Percentiles rank a stretch among this genome's conserved stretches.
phyloP scores from a whole-genome alignment of 2,329 filamentous ascomycete species.

The Xylaria digitata region DNA sequence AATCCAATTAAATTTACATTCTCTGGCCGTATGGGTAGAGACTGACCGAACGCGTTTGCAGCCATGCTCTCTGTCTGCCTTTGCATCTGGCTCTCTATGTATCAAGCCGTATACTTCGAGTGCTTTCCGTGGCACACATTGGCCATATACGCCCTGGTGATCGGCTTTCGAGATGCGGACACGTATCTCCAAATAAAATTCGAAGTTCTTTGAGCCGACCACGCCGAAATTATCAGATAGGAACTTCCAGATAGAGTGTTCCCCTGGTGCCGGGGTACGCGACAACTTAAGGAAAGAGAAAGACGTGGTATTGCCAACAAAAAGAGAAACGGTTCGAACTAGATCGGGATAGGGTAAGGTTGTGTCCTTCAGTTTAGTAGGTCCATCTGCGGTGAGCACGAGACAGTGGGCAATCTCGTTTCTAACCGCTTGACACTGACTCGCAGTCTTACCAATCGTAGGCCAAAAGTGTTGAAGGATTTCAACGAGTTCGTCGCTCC shows the following conservation, averaged over 20 bases:
- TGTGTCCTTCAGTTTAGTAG: background rate
- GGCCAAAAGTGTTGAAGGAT: conserved; percentile 4
- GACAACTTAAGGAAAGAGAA: conserved; percentile 20
- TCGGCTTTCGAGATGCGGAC: conserved; percentile 6
- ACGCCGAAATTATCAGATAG: conserved; percentile 5
- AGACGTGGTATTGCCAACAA: background rate
- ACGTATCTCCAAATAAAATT: conserved; percentile 9
- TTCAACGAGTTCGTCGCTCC: conserved; percentile 10
- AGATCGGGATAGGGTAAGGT: conserved; percentile 15
- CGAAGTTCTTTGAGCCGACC: background rate
- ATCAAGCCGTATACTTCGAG: conserved; percentile 12
- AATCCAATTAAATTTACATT: background rate
- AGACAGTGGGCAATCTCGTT: conserved; percentile 5
- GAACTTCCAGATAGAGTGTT: conserved; percentile 12
- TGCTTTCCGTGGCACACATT: background rate
- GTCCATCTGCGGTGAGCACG: background rate
- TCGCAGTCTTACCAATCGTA: background rate
- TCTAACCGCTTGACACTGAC: background rate
- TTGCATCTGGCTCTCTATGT: background rate
- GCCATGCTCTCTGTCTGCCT: background rate
- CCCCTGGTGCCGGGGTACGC: conserved; percentile 3
- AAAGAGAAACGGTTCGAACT: conserved; percentile 10
- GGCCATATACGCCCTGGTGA: background rate
- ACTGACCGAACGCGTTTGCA: conserved; percentile 10
- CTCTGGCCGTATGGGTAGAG: background rate